phyloP scores from a whole-genome alignment of 139 green algal species.

The Chlorella sp. region DNA sequence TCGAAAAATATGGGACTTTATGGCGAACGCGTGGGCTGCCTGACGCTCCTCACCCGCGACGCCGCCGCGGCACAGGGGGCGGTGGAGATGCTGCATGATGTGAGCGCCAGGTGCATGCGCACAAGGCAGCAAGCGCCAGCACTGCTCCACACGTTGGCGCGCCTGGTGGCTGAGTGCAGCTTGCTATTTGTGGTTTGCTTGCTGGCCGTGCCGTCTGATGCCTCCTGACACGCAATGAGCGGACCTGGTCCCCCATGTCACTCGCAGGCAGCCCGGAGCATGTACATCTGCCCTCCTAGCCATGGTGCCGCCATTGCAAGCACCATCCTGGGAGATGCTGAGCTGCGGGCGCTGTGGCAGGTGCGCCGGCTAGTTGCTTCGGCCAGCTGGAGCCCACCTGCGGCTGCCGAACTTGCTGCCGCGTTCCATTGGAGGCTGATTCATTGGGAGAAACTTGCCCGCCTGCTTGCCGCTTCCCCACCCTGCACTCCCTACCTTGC shows the following conservation, averaged over 20 bases:
- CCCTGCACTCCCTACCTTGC: no score
- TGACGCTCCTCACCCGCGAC: constrained; percentile 76
- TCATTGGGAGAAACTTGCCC: no score
- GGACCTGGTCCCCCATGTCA: no score
- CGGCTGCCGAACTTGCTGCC: neutral
- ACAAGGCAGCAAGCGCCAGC: neutral
- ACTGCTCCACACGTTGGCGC: neutral
- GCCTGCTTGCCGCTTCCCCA: no score
- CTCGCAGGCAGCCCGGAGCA: constrained; percentile 35
- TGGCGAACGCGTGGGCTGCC: constrained; percentile 90
- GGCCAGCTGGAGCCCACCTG: no score
- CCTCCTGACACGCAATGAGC: no score
- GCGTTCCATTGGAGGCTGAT: neutral
- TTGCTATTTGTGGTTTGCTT: neutral
- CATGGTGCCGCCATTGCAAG: constrained; percentile 88
- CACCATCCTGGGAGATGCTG: constrained; percentile 74
- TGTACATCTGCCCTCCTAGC: constrained; percentile 65
- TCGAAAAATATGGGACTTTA: constrained; percentile 98
- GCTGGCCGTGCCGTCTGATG: neutral
- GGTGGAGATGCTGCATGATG: neutral
- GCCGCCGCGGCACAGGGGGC: constrained; percentile 64
- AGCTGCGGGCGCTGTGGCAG: constrained; percentile 90
- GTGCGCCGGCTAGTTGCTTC: constrained; percentile 78
- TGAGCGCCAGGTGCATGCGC: neutral
- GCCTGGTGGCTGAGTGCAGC: neutral